Conservation (phyloP, 148 eudicot species). For the Spergularia bocconei region DNA sequence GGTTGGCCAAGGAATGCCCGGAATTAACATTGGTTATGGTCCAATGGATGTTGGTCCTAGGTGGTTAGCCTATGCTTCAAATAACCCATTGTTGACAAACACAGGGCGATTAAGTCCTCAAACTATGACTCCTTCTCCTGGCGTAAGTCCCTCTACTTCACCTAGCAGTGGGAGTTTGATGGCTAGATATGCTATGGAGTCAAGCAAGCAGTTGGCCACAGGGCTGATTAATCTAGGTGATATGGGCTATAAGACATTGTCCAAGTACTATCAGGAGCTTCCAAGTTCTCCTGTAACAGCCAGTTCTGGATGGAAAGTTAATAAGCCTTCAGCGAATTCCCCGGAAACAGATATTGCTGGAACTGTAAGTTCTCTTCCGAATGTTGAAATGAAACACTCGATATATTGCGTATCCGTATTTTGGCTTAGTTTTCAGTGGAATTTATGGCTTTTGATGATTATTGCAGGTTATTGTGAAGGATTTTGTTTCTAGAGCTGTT, state of each 20-base stretch:
- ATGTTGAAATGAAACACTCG: not conserved
- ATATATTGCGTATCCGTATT: not conserved
- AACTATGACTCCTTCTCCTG: conserved; percentile 75
- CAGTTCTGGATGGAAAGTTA: conserved; percentile 60
- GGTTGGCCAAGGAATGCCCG: conserved; percentile 59
- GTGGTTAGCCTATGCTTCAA: conserved; percentile 96
- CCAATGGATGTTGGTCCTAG: conserved; percentile 94
- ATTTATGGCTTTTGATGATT: conserved; percentile 14
- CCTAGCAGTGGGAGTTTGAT: conserved; percentile 76
- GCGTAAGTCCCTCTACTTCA: conserved; percentile 89
- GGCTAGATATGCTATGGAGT: conserved; percentile 93
- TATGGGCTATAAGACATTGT: conserved; percentile 77
- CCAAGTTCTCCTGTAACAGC: conserved; percentile 63
- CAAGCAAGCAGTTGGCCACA: conserved; percentile 84
- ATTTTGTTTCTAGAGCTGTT: conserved; percentile 74
- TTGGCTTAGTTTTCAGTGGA: conserved; percentile 8
- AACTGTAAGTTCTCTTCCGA: conserved; percentile 45
- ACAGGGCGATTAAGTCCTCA: conserved; percentile 92
- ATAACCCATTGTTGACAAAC: conserved; percentile 64
- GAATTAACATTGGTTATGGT: conserved; percentile 83
- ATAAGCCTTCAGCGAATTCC: conserved; percentile 52
- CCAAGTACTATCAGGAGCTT: conserved; percentile 84
- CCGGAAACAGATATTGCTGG: conserved; percentile 75
- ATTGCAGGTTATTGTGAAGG: conserved; percentile 85
- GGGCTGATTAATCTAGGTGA: conserved; percentile 85